A percentile compares a stretch with the other conserved stretches of the same genome.
These are phyloP conservation scores for Alternaria panax DNA, from an alignment of 2,329 filamentous ascomycete genomes.

Conservation along the genomic window DNA sequence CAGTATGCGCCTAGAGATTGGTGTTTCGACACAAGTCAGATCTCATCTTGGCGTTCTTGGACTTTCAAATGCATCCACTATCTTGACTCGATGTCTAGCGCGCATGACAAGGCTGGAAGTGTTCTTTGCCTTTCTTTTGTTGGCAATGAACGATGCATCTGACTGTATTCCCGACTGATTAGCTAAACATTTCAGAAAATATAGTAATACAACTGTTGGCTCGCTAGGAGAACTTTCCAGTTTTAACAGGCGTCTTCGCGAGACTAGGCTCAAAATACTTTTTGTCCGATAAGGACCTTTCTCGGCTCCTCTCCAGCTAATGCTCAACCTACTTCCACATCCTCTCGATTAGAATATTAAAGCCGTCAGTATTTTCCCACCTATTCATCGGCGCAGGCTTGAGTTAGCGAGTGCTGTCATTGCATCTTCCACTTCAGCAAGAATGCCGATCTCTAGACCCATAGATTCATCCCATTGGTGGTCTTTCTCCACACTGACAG, in stretches of 20 bases:
- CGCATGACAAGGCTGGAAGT: neutral
- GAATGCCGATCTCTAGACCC: neutral
- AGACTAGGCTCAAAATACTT: neutral
- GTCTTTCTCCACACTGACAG: conserved; percentile 21
- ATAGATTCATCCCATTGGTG: conserved; percentile 33
- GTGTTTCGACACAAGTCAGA: neutral
- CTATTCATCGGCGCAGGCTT: neutral
- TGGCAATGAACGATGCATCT: neutral
- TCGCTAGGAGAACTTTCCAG: neutral
- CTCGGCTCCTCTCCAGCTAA: neutral
- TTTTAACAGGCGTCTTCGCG: neutral
- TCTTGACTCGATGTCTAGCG: neutral
- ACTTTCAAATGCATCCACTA: neutral
- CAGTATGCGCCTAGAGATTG: conserved; percentile 1
- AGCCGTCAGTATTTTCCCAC: conserved; percentile 5
- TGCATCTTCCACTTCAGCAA: neutral
- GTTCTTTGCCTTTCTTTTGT: neutral
- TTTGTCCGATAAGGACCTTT: neutral
- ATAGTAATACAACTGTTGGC: neutral
- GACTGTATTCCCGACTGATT: neutral
- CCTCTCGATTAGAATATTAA: neutral
- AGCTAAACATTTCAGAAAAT: neutral
- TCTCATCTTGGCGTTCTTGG: neutral
- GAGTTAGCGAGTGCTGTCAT: neutral
- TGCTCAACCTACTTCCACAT: neutral